Percentiles rank a stretch among this genome's conserved stretches.
Evolutionary conservation across 257 asterid genomes (phyloP).

Genomic region (Primulina eburnea): DNA sequence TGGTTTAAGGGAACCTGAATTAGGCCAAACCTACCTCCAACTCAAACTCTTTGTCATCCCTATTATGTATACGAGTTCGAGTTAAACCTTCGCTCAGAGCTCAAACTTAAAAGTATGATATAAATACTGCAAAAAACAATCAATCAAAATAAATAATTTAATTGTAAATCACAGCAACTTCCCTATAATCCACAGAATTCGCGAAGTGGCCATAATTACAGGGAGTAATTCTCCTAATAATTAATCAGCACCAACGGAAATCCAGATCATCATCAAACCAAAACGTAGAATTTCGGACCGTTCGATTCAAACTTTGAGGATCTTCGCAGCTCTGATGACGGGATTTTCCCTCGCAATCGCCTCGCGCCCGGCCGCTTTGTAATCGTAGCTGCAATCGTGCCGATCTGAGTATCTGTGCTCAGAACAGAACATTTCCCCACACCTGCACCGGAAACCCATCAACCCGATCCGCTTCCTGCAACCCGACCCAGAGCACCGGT

Average conservation of each 20-base stretch:
- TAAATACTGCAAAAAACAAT: no score
- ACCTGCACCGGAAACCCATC: constrained; percentile 70
- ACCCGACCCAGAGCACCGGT: constrained; percentile 60
- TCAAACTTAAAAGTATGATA: no score
- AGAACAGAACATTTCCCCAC: constrained; percentile 70
- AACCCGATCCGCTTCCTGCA: constrained; percentile 66
- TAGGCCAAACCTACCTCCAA: no score
- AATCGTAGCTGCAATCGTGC: constrained; percentile 67
- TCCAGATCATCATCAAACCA: neutral
- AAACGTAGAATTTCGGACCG: neutral
- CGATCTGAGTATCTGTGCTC: constrained; percentile 80
- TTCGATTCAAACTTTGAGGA: constrained; percentile 54
- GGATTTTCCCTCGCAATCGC: constrained; percentile 75
- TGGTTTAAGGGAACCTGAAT: no score
- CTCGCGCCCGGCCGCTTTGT: constrained; percentile 76
- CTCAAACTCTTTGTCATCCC: no score
- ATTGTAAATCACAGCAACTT: constrained; percentile 37
- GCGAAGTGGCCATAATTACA: constrained; percentile 27
- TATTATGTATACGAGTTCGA: no score
- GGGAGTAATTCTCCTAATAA: constrained; percentile 12
- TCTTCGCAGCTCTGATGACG: constrained; percentile 72
- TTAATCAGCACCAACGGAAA: neutral
- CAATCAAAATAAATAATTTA: constrained; percentile 23
- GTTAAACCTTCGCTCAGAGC: no score
- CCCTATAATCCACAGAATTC: constrained; percentile 39